Base-by-base conservation (phyloP, 371 early-diverging fungal genomes). In the Mucor indicus region DNA sequence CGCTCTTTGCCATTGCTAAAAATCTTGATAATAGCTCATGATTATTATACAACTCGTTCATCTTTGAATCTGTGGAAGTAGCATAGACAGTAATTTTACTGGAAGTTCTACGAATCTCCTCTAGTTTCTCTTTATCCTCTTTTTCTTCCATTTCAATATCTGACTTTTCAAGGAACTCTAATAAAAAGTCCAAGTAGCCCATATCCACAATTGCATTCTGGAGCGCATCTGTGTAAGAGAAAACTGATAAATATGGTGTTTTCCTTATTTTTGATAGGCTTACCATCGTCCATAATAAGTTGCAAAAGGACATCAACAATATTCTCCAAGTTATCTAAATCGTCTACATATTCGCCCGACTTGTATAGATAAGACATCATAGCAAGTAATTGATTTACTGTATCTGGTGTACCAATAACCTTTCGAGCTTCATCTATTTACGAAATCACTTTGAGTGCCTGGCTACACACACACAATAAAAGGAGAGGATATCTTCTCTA, bases 111-210 rank as follows among this genome's bases (percentile, higher is more conserved):
- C 64, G 60, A n/a, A 72, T 66, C 16, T 73, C 75, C 5, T 55
- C 63, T 45, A 79, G 48, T 25, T 69, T 74, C 35, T 81, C 72
- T 29, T 60, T 57, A n/a, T 76, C 75, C 22, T 79, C 73, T 31
- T 77, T 69, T n/a, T 73, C 71, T 5, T 67, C 49, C 11, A 32
- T 47, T n/a, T 57, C 48, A 6, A 64, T 30, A 13, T 52, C 59
- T 4, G 73, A 59, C 7, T 72, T 46, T 33, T 77, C 71, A 11
- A 79, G 25, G 36, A 82, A 69, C 38, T 75, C 68, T 10, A 82
- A 42, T 19, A 82, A 38, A 13, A 55, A 37, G 1, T 51, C 41
- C 23, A 79, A 62, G 19, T 51, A 48, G 1, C 64, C 69, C 1
- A 64, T 58, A 16, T 73, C 62, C 20, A 66, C 51, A n/a, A 78